Evolutionary conservation across 768 basidiomycete species (phyloP).

Genomic region (Amanita polypyramis): DNA sequence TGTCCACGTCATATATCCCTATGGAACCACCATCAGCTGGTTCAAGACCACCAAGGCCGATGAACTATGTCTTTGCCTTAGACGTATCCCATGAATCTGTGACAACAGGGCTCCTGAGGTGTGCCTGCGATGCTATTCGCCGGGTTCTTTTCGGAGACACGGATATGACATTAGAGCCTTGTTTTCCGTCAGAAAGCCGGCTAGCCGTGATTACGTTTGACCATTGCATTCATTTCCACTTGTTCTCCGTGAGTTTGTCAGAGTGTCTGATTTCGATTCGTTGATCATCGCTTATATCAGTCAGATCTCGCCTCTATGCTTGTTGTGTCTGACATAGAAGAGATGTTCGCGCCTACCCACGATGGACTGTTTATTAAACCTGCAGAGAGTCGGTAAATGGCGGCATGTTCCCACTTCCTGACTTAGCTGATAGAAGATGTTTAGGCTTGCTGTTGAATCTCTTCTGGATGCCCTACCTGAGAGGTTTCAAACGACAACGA

Average conservation of each 20-base stretch:
- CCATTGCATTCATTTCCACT: slow-evolving; percentile 73
- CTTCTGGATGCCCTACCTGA: slow-evolving; percentile 57
- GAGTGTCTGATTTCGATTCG: slow-evolving; percentile 7
- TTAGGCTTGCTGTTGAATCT: slow-evolving; percentile 51
- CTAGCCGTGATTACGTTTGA: slow-evolving; percentile 85
- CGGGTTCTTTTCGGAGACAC: slow-evolving; percentile 57
- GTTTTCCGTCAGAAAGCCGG: slow-evolving; percentile 41
- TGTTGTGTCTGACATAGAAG: slow-evolving; percentile 84
- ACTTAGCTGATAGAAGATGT: slow-evolving; percentile 5
- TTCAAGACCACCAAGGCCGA: slow-evolving; percentile 44
- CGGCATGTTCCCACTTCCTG: background rate
- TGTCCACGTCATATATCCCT: slow-evolving; percentile 44
- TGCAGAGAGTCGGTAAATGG: slow-evolving; percentile 50
- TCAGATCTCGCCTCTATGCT: slow-evolving; percentile 55
- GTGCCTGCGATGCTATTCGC: slow-evolving; percentile 54
- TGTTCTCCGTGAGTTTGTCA: slow-evolving; percentile 59
- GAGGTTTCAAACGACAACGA: slow-evolving; percentile 40
- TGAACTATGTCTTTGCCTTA: slow-evolving; percentile 78
- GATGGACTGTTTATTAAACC: slow-evolving; percentile 73
- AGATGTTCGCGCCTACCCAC: slow-evolving; percentile 75
- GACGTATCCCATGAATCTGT: slow-evolving; percentile 71
- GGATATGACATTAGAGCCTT: slow-evolving; percentile 28
- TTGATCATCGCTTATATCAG: slow-evolving; percentile 22
- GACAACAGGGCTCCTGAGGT: slow-evolving; percentile 55
- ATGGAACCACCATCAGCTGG: slow-evolving; percentile 35